These are phyloP conservation scores for Torulaspora quercuum DNA, from an alignment of 805 yeast genomes.

Conservation along the genomic window DNA sequence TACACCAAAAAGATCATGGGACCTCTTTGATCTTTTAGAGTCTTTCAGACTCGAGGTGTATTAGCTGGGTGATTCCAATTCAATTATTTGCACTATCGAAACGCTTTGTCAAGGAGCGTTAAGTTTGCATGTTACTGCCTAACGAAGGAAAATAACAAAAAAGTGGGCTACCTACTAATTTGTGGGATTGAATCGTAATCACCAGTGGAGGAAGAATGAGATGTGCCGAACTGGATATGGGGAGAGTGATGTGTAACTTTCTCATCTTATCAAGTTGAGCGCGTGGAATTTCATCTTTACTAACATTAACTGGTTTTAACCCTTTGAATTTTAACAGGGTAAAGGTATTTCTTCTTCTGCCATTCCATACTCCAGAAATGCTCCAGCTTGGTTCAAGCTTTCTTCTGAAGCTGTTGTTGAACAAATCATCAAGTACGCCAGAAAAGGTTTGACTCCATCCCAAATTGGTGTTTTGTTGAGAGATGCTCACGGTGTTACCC, in stretches of 20 bases:
- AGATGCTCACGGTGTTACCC: conserved; percentile 99
- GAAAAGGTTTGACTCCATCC: conserved; percentile 99
- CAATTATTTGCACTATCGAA: conserved; percentile 6
- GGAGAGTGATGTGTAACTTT: conserved; percentile 3
- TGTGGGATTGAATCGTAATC: no score
- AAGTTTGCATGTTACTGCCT: no score
- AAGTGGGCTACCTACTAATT: no score
- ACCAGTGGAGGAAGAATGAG: conserved; percentile 6
- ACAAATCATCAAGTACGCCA: conserved; percentile 98
- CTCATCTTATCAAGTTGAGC: background rate
- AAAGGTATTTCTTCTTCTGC: conserved; percentile 99
- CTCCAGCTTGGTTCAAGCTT: conserved; percentile 99
- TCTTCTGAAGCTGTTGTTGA: conserved; percentile 94
- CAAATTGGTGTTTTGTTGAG: conserved; percentile 99
- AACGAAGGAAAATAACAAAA: no score
- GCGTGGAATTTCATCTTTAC: conserved; percentile 12
- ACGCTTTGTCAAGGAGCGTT: no score
- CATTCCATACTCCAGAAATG: conserved; percentile 97
- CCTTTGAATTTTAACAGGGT: conserved; percentile 54
- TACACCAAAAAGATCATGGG: conserved; percentile 22
- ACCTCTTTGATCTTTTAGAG: conserved; percentile 10
- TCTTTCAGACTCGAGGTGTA: conserved; percentile 23
- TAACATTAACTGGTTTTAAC: conserved; percentile 12
- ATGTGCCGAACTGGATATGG: conserved; percentile 6
- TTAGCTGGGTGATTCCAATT: conserved; percentile 39